phyloP scores from a whole-genome alignment of 805 yeast species.

The Starmera dryadoides region DNA sequence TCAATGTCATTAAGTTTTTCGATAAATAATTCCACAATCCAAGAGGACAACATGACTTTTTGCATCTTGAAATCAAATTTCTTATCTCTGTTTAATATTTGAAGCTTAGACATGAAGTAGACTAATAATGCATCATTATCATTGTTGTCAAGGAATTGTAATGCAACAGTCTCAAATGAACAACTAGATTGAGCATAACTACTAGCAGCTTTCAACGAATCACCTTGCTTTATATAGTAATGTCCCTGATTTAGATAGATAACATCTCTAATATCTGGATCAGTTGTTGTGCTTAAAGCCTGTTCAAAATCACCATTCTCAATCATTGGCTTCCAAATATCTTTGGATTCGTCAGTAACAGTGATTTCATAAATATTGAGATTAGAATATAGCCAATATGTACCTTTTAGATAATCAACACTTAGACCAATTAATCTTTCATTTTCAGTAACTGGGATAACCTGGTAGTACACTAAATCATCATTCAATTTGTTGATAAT shows the following conservation, averaged over 20 bases:
- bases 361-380: constrained; percentile 63
- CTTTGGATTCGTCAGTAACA: constrained; percentile 58
- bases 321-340: constrained; percentile 67
- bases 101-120: constrained; percentile 39
- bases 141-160: constrained; percentile 40
- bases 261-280: constrained; percentile 34
- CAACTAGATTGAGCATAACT: constrained; percentile 55
- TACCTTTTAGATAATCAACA: constrained; percentile 40
- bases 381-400: constrained; percentile 73
- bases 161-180: constrained; percentile 64
- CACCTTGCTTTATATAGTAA: constrained; percentile 26
- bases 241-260: constrained; percentile 52
- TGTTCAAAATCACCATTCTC: constrained; percentile 49
- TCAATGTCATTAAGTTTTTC: constrained; percentile 27
- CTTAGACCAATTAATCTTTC: constrained; percentile 38
- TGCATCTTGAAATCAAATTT: constrained; percentile 23
- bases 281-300: constrained; percentile 43
- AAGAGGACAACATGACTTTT: constrained; percentile 22
- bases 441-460: constrained; percentile 26
- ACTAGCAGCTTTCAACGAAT: constrained; percentile 38
- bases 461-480: constrained; percentile 34
- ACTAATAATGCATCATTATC: constrained; percentile 35
- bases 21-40: constrained; percentile 29
- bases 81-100: constrained; percentile 17
- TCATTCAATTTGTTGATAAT: constrained; percentile 46